phyloP scores from a whole-genome alignment of 257 asterid species.

The Coffea eugenioides region DNA sequence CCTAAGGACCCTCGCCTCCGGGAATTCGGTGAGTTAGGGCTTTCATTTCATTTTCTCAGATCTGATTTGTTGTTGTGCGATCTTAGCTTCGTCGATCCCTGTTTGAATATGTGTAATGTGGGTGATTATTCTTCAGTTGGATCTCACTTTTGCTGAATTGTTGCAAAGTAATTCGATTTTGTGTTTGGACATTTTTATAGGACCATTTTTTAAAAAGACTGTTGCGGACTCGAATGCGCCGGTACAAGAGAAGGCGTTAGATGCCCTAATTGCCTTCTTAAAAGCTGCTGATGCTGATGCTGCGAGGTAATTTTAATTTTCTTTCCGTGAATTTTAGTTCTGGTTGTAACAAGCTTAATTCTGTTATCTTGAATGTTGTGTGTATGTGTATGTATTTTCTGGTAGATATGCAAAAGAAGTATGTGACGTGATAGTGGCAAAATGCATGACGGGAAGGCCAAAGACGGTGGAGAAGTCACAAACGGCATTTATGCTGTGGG shows the following conservation, averaged over 20 bases:
- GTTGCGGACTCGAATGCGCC: slow-evolving; percentile 95
- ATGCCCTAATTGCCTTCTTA: slow-evolving; percentile 87
- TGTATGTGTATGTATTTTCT: slow-evolving; percentile 6
- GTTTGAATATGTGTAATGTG: slow-evolving; percentile 30
- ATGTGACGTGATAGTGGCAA: slow-evolving; percentile 89
- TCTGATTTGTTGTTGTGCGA: slow-evolving; percentile 44
- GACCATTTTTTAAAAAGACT: slow-evolving; percentile 76
- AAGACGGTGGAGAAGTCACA: slow-evolving; percentile 99
- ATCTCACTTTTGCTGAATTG: slow-evolving; percentile 31
- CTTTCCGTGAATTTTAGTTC: neutral
- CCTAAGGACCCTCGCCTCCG: slow-evolving; percentile 95
- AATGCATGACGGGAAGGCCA: slow-evolving; percentile 94
- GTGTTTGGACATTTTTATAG: slow-evolving; percentile 27
- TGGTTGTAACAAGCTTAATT: neutral
- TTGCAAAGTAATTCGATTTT: slow-evolving; percentile 8
- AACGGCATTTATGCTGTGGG: slow-evolving; percentile 79
- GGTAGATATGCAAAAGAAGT: slow-evolving; percentile 87
- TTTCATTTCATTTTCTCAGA: slow-evolving; percentile 32
- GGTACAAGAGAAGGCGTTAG: slow-evolving; percentile 97
- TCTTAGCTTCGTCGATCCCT: slow-evolving; percentile 33
- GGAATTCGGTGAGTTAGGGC: slow-evolving; percentile 74
- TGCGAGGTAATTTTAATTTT: slow-evolving; percentile 58
- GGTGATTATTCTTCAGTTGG: slow-evolving; percentile 28
- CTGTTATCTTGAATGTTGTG: slow-evolving; percentile 2
- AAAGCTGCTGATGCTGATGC: slow-evolving; percentile 96